Evolutionary conservation across 1,284 basidiomycete genomes (phyloP).

Genomic region (Kwoniella shivajii): DNA sequence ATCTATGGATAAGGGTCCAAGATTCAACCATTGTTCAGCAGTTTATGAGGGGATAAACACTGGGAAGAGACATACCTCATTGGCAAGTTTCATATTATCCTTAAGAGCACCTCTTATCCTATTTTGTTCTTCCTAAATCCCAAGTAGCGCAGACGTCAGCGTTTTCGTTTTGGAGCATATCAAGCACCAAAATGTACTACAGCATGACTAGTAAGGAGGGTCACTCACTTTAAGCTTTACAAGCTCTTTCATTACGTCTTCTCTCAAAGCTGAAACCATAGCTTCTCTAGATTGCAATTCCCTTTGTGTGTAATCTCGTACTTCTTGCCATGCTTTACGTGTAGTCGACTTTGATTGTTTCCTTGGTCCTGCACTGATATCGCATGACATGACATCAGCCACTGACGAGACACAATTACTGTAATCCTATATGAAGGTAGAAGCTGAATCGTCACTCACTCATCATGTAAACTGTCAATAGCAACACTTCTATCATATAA

Average conservation of each 20-base stretch:
- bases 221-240: conserved; percentile 64
- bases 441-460: conserved; percentile 34
- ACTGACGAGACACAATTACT: neutral
- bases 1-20: conserved; percentile 45
- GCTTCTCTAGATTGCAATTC: conserved; percentile 81
- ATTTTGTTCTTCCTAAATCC: conserved; percentile 75
- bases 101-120: conserved; percentile 84
- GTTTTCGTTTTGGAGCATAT: no score
- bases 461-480: conserved; percentile 59
- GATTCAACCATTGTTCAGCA: neutral
- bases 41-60: neutral
- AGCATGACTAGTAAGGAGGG: neutral
- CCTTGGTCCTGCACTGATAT: neutral
- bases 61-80: conserved; percentile 37
- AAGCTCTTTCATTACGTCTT: conserved; percentile 71
- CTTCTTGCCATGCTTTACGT: conserved; percentile 74
- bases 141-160: no score
- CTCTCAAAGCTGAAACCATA: conserved; percentile 68
- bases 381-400: conserved; percentile 52
- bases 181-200: neutral
- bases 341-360: conserved; percentile 62
- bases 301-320: conserved; percentile 77
- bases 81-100: conserved; percentile 79
- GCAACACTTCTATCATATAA: conserved; percentile 70
- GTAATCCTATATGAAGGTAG: conserved; percentile 23